Evolutionary conservation across 2,329 filamentous ascomycete genomes (phyloP), one percentile per base, ranked within the genome.

Genomic region (Thyridium curvatum): DNA sequence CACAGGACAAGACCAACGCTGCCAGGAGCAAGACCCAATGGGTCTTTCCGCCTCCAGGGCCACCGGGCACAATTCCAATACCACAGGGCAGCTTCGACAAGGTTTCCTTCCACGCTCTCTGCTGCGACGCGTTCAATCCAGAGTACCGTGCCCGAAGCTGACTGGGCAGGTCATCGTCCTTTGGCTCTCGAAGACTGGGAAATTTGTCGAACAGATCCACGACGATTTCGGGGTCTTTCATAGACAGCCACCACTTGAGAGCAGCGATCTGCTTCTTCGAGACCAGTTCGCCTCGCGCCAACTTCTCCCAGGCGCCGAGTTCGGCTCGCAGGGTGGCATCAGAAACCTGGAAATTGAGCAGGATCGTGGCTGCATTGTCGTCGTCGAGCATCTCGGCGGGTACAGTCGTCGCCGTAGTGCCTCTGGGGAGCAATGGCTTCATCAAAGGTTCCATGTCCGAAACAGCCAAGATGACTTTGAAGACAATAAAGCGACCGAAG

Each of bases 11-110:
- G 8, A 63, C 60, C 14, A 69, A 49, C 0, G 60, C 62, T 2
- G 66, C 54, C 3, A 68, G 47, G 1, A 65, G 49, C 46, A 70
- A 59, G 28, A 64, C 68, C 64, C 65, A 69, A 29, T 69, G 62
- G 0, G 68, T 71, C 36, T 72, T 72, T 0, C 68, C 68, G 0
- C 66, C 61, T 0, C 68, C 68, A 4, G 68, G 67, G 5, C 68
- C 68, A 4, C 68, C 68, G 7, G 67, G 67, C 1, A 71, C 52
- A 35, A 72, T 60, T 18, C 59, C 62, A 1, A 72, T 43, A 0
- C 66, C 62, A n/a, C 62, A 66, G 0, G 65, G 64, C 10, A 71
- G 61, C 1, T 45, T 44, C 2, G 44, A 41, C 0, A 71, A 51
- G 1, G 69, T 51, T 0, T 55, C 55, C 0, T 53, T 18, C 28